Conservation (phyloP, 352 stramenopile species). For the Pythium folliculosum region DNA sequence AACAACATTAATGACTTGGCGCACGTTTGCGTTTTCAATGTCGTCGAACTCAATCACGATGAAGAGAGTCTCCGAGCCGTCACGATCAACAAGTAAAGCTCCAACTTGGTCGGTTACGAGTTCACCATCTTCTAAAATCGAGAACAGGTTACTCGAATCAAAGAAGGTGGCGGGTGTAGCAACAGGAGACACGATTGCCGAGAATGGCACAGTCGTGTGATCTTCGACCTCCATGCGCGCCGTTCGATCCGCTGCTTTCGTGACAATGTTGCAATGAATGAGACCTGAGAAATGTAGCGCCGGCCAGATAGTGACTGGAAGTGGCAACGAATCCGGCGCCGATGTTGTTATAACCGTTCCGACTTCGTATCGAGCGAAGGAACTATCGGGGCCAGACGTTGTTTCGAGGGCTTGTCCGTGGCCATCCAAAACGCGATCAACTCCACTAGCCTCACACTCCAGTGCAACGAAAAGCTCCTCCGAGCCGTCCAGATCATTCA, state of each 20-base stretch:
- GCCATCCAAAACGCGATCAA: background rate
- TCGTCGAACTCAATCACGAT: conserved; percentile 33
- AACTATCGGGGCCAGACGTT: background rate
- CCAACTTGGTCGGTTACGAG: conserved; percentile 28
- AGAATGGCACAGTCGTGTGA: conserved; percentile 12
- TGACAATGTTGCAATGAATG: conserved; percentile 6
- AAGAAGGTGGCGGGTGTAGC: conserved; percentile 30
- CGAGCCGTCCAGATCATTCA: conserved; percentile 22
- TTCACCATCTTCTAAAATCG: conserved; percentile 33
- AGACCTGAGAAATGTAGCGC: conserved; percentile 6
- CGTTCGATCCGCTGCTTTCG: conserved; percentile 10
- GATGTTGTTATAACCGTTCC: background rate
- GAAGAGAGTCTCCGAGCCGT: conserved; percentile 40
- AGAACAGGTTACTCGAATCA: conserved; percentile 12
- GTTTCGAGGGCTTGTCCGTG: background rate
- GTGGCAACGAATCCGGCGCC: background rate
- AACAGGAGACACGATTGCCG: conserved; percentile 24
- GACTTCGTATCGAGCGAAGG: conserved; percentile 4
- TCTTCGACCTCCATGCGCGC: conserved; percentile 3
- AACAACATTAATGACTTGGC: conserved; percentile 18
- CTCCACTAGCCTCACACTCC: conserved; percentile 1
- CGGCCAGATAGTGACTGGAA: background rate
- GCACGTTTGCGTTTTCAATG: background rate
- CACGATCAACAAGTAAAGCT: conserved; percentile 36
- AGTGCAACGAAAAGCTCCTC: conserved; percentile 16